phyloP scores from a whole-genome alignment of 2,329 filamentous ascomycete species.

The Raffaelea arxii region DNA sequence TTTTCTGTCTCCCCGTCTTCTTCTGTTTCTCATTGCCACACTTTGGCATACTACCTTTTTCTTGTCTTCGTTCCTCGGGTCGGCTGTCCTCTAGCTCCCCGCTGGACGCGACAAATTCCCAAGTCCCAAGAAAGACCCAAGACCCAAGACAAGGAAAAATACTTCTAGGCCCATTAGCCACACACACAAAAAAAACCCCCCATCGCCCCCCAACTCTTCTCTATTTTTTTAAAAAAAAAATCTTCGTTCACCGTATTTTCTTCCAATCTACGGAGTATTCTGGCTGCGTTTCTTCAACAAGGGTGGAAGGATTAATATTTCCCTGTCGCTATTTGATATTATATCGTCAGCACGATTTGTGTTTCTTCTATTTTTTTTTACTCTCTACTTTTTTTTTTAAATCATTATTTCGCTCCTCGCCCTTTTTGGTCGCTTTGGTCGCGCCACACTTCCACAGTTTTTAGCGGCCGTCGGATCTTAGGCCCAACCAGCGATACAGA shows the following conservation, averaged over 20 bases:
- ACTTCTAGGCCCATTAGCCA: no score
- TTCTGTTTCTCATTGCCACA: conserved; percentile 1
- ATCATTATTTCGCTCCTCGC: background rate
- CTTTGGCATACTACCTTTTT: background rate
- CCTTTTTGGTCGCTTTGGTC: background rate
- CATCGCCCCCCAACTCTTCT: no score
- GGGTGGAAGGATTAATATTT: background rate
- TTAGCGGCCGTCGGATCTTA: no score
- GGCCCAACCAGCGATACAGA: no score
- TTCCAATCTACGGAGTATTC: no score
- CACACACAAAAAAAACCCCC: no score
- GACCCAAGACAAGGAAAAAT: no score
- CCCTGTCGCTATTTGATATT: background rate
- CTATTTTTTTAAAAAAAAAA: no score
- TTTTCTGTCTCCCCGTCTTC: conserved; percentile 1
- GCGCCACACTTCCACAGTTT: background rate
- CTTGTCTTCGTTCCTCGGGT: background rate
- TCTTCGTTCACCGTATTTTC: no score
- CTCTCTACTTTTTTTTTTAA: background rate
- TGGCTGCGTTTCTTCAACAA: background rate
- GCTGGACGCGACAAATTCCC: background rate
- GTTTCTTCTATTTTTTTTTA: background rate
- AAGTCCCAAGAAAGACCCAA: no score
- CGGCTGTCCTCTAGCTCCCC: no score
- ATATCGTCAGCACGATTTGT: background rate